Evolutionary conservation across 805 yeast genomes (phyloP), one percentile per base, ranked within the genome.

Genomic region (Starmerella apis): DNA sequence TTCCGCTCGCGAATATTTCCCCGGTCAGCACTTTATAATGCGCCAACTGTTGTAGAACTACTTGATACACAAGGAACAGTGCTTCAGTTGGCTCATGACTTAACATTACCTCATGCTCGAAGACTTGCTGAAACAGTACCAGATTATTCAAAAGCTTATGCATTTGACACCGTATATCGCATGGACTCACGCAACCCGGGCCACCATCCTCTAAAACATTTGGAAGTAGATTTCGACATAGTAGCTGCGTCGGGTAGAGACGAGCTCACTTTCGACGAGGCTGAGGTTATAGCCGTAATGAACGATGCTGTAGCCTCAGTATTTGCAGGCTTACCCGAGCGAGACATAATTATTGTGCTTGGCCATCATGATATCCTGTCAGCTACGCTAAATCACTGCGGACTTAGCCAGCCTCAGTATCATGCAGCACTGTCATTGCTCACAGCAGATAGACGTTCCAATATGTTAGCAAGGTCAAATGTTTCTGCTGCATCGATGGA

Each of bases 51-150:
- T 0, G 86, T 83, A 57, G 92, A 88, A 59, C 75, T 92, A 1
- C 67, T 92, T 47, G 97, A 90, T 61, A 73, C 78, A 46, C 80
- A 86, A 27, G 99, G 99, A 0, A 78, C 87, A 0, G 90, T 92
- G 3, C 68, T 92, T 30, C 95, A 88, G 57, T 67, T 92, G 30
- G 94, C 96, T 2, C 87, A 83, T 61, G 98, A 92, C 63, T 71
- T 88, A 54, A 84, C 94, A 0, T 69, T 88, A 30, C 97, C 99
- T 0, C 77, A 83, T 70, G 98, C 98, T 0, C 71, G 97, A 56
- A 72, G 79, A 45, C 65, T 92, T 28, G 87, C 96, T 2, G 77
- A 82, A 49, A 70, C 71, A n/a, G 73, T 72, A 18, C 70, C 78
- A 2, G 68, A 74, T 2, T 63, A 67, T 48, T 68, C 69, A 48